These are phyloP conservation scores for Eurotiales sp. DNA, from an alignment of 2,329 filamentous ascomycete genomes.

Conservation along the genomic window DNA sequence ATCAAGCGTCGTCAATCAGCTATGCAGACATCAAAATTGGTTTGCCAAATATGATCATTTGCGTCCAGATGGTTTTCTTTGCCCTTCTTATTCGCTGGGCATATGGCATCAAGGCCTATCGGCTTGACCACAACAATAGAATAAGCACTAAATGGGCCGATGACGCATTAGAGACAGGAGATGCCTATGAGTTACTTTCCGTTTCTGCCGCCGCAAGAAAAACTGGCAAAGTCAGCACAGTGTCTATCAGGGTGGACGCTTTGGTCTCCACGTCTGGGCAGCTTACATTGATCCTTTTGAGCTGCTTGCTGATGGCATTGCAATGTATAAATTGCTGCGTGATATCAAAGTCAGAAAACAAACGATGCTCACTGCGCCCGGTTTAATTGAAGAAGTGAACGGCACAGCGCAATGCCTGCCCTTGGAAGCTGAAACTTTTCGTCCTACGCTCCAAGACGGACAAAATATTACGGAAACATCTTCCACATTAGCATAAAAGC, in stretches of 20 bases:
- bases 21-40: constrained; percentile 8
- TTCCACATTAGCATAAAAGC: too few relatives aligned
- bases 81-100: constrained; percentile 4
- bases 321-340: constrained; percentile 1
- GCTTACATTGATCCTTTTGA: constrained; percentile 1
- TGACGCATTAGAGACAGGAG: too few relatives aligned
- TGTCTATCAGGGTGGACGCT: constrained; percentile 1
- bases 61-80: constrained; percentile 2
- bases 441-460: neutral
- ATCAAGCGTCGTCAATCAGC: neutral
- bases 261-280: neutral
- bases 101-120: neutral
- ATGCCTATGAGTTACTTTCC: too few relatives aligned
- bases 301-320: neutral
- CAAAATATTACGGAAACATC: too few relatives aligned
- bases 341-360: constrained; percentile 1
- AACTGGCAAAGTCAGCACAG: neutral
- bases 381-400: neutral
- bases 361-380: neutral
- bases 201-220: neutral
- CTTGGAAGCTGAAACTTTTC: neutral
- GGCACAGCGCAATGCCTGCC: neutral
- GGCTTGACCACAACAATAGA: too few relatives aligned
- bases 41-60: constrained; percentile 7
- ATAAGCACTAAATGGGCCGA: too few relatives aligned